These are phyloP conservation scores for Aspergillus pseudotamarii DNA, from an alignment of 2,329 filamentous ascomycete genomes.

Conservation along the genomic window DNA sequence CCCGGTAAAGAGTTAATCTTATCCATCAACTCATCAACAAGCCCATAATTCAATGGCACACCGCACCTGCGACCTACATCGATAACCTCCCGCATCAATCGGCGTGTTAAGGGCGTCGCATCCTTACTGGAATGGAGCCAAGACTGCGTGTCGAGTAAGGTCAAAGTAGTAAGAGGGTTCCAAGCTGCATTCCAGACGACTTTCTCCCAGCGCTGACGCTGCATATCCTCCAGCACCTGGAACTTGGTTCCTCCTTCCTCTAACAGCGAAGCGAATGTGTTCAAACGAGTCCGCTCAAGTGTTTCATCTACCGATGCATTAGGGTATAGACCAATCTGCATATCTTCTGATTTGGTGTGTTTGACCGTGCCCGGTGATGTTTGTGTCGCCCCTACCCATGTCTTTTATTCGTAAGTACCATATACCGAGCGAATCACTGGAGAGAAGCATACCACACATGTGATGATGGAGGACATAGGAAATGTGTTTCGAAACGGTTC, in stretches of 20 bases:
- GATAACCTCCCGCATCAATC: constrained; percentile 49
- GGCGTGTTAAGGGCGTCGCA: constrained; percentile 41
- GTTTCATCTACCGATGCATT: constrained; percentile 35
- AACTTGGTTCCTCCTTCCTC: constrained; percentile 45
- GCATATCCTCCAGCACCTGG: constrained; percentile 38
- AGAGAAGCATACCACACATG: constrained; percentile 45
- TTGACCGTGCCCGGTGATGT: constrained; percentile 51
- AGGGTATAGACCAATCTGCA: constrained; percentile 58
- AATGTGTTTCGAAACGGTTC: constrained; percentile 40
- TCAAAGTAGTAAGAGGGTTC: constrained; percentile 48
- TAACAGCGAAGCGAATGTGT: constrained; percentile 47
- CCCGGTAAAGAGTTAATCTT: constrained; percentile 44
- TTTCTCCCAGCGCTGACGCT: constrained; percentile 44
- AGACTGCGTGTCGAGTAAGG: constrained; percentile 44
- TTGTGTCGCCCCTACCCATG: constrained; percentile 56
- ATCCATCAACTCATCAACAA: constrained; percentile 43
- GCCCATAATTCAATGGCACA: constrained; percentile 39
- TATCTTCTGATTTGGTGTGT: constrained; percentile 57
- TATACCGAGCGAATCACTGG: not conserved
- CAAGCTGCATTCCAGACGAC: constrained; percentile 48
- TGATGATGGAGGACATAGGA: constrained; percentile 36
- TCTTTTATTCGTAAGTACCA: constrained; percentile 18
- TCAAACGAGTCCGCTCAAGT: constrained; percentile 42
- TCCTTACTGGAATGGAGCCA: constrained; percentile 47
- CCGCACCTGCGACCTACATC: constrained; percentile 42